These are phyloP conservation scores for Huntiella moniliformis DNA, from an alignment of 2,329 filamentous ascomycete genomes.

Conservation along the genomic window DNA sequence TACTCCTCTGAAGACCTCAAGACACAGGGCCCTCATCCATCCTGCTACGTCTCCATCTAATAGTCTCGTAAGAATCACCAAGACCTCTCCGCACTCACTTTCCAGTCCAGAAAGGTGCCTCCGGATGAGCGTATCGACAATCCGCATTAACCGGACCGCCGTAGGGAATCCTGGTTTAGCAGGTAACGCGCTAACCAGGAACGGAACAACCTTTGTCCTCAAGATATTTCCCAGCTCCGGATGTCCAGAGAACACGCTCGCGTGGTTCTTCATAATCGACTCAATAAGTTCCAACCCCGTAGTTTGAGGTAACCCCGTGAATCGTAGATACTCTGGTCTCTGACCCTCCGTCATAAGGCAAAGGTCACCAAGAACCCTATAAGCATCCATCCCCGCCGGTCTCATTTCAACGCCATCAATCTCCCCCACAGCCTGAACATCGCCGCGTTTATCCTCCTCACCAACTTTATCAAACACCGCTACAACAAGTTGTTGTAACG, in stretches of 20 bases:
- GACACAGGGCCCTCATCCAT: conserved; percentile 79
- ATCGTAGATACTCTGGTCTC: conserved; percentile 61
- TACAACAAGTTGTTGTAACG: conserved; percentile 80
- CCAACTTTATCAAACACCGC: conserved; percentile 85
- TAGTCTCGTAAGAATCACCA: conserved; percentile 66
- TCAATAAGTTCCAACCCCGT: conserved; percentile 87
- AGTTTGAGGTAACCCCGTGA: conserved; percentile 58
- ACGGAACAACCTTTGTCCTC: conserved; percentile 59
- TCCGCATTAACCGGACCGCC: conserved; percentile 63
- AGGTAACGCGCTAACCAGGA: conserved; percentile 59
- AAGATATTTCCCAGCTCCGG: conserved; percentile 66
- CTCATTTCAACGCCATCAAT: conserved; percentile 50
- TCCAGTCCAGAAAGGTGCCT: conserved; percentile 58
- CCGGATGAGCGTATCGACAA: conserved; percentile 64
- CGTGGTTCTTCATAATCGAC: conserved; percentile 71
- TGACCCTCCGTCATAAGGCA: conserved; percentile 76
- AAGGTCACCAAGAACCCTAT: conserved; percentile 71
- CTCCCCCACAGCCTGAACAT: conserved; percentile 43
- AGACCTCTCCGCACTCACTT: conserved; percentile 62
- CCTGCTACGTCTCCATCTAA: conserved; percentile 66
- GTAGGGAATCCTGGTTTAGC: conserved; percentile 64
- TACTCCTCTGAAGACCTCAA: conserved; percentile 76
- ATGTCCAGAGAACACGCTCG: conserved; percentile 59
- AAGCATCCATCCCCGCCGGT: conserved; percentile 68
- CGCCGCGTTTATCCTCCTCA: conserved; percentile 53